These are phyloP conservation scores for Phycomyces nitens DNA, from an alignment of 192 early-diverging fungal genomes.

Conservation along the genomic window DNA sequence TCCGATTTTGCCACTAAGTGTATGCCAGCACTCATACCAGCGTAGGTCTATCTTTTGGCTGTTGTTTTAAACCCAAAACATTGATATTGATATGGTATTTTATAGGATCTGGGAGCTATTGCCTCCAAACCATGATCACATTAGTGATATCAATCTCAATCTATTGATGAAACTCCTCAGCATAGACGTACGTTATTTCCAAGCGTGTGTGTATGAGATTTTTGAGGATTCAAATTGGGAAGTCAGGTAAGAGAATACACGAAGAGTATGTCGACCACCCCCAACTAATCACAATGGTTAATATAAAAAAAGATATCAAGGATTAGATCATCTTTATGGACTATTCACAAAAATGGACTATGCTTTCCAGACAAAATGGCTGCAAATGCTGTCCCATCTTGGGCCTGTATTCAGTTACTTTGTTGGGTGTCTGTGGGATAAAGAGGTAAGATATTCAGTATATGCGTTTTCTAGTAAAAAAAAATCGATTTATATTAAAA, in stretches of 20 bases:
- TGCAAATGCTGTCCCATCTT: constrained; percentile 34
- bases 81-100: no score
- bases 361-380: constrained; percentile 35
- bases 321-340: constrained; percentile 51
- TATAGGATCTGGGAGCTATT: constrained; percentile 54
- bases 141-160: constrained; percentile 36
- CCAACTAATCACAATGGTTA: neutral
- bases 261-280: neutral
- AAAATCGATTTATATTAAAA: no score
- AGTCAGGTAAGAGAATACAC: constrained; percentile 29
- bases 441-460: constrained; percentile 33
- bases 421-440: constrained; percentile 53
- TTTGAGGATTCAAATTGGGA: constrained; percentile 52
- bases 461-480: no score
- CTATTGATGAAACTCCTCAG: constrained; percentile 46
- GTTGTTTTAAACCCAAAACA: no score
- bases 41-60: constrained; percentile 38
- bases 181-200: constrained; percentile 37
- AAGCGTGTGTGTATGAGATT: constrained; percentile 38
- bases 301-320: constrained; percentile 36
- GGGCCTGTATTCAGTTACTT: constrained; percentile 55
- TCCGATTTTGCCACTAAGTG: constrained; percentile 46
- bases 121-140: constrained; percentile 42
- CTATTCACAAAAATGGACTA: constrained; percentile 57
- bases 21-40: constrained; percentile 41